Conservation (phyloP, 2,329 filamentous ascomycete species). For the Botrytis porri region DNA sequence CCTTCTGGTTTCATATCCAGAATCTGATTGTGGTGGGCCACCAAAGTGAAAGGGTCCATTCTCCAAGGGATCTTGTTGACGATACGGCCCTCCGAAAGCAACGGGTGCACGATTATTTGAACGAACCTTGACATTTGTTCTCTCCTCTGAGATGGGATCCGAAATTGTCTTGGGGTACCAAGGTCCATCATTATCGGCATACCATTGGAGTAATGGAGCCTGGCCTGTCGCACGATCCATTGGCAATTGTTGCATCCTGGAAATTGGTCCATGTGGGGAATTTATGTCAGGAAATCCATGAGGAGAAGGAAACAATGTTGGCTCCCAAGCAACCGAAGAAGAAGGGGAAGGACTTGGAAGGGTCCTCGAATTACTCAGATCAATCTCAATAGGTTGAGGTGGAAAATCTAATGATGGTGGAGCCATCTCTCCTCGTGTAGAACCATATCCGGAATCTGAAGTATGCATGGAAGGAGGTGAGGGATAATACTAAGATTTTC, state of each 20-base stretch:
- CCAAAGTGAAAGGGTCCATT: conserved; percentile 32
- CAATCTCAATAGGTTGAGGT: conserved; percentile 35
- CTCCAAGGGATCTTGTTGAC: conserved; percentile 35
- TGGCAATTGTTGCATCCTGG: conserved; percentile 27
- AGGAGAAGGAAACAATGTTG: conserved; percentile 21
- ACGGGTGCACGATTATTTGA: conserved; percentile 28
- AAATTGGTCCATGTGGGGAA: conserved; percentile 26
- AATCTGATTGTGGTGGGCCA: conserved; percentile 37
- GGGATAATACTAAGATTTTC: conserved; percentile 30
- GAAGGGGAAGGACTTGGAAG: conserved; percentile 32
- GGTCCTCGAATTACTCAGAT: conserved; percentile 33
- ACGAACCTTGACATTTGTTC: conserved; percentile 26
- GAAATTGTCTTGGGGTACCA: conserved; percentile 43
- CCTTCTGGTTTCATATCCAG: conserved; percentile 38
- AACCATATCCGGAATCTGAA: conserved; percentile 29
- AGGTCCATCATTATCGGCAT: conserved; percentile 42
- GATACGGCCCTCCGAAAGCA: conserved; percentile 34
- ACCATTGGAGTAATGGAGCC: conserved; percentile 40
- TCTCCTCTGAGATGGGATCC: conserved; percentile 29
- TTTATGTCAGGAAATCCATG: conserved; percentile 29
- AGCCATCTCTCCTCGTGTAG: conserved; percentile 32
- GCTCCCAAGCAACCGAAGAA: conserved; percentile 29
- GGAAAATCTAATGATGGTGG: conserved; percentile 32
- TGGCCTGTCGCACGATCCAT: conserved; percentile 30
- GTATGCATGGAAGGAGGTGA: conserved; percentile 28